These are phyloP conservation scores for Silene noctiflora DNA, from an alignment of 179 eudicot species.

Conservation along the genomic window DNA sequence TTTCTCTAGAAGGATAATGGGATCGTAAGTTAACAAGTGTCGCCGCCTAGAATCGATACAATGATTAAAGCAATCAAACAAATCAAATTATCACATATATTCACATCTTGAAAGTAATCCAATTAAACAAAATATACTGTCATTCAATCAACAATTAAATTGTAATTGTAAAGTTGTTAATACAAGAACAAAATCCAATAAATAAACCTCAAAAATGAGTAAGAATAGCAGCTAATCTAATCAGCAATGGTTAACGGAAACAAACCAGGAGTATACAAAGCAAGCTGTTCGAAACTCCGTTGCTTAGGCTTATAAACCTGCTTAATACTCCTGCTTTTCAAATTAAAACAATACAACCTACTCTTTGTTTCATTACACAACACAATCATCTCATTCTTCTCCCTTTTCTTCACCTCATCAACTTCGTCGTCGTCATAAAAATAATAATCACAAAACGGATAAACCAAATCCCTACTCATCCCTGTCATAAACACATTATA, in stretches of 20 bases:
- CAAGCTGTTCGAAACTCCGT: conserved; percentile 21
- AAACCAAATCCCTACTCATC: conserved; percentile 29
- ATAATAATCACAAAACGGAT: conserved; percentile 31
- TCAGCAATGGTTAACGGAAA: conserved; percentile 23
- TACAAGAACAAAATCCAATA: background rate
- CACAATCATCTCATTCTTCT: conserved; percentile 26
- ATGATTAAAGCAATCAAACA: background rate
- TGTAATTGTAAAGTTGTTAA: background rate
- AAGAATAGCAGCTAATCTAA: background rate
- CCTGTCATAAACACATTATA: conserved; percentile 33
- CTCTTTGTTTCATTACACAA: conserved; percentile 29
- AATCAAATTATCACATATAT: background rate
- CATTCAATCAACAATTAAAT: background rate
- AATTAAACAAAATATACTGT: background rate
- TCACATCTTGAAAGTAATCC: background rate
- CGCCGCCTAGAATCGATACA: too few species aligned
- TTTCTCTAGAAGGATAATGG: too few species aligned
- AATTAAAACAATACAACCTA: conserved; percentile 30
- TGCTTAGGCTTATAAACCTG: conserved; percentile 29
- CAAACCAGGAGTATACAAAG: conserved; percentile 30
- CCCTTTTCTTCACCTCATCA: conserved; percentile 10
- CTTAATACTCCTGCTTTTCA: conserved; percentile 26
- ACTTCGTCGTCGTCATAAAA: background rate
- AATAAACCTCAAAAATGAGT: background rate
- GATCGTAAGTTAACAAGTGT: too few species aligned